A percentile compares a stretch with the other conserved stretches of the same genome.
These are phyloP conservation scores for Toxicodendron radicans DNA, from an alignment of 345 rosid genomes.

Conservation along the genomic window DNA sequence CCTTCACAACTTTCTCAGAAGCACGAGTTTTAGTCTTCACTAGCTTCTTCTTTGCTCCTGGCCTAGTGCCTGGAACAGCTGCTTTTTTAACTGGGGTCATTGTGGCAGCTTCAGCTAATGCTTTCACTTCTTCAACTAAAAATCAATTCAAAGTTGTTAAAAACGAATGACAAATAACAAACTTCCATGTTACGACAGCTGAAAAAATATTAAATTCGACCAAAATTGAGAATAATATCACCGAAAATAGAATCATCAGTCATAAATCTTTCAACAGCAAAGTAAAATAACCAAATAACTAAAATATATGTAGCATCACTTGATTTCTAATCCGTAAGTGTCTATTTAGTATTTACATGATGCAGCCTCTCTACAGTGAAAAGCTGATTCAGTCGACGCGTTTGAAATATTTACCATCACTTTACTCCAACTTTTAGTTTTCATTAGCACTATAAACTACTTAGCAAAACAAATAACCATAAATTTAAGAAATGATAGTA, in stretches of 20 bases:
- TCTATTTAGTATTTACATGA: background rate
- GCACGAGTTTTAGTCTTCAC: slow-evolving; percentile 30
- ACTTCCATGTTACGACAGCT: background rate
- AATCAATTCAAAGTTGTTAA: background rate
- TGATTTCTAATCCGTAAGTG: background rate
- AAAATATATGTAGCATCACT: background rate
- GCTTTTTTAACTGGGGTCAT: slow-evolving; percentile 23
- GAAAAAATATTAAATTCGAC: too few relatives aligned
- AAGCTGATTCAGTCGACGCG: background rate
- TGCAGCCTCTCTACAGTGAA: background rate
- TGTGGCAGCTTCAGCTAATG: slow-evolving; percentile 11
- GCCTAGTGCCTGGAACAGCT: slow-evolving; percentile 20
- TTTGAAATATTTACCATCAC: background rate
- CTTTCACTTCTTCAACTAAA: slow-evolving; percentile 31
- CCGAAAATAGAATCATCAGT: background rate
- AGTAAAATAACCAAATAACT: background rate
- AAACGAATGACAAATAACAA: background rate
- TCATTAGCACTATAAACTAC: background rate
- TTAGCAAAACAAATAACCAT: background rate
- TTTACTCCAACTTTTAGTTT: too few relatives aligned
- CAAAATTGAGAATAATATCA: background rate
- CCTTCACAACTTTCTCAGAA: slow-evolving; percentile 22
- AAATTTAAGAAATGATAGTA: background rate
- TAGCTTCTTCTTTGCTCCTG: slow-evolving; percentile 30
- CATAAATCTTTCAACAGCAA: background rate